Evolutionary conservation across 768 basidiomycete genomes (phyloP), one percentile per base, ranked within the genome.

Genomic region (Tricholoma sp.): DNA sequence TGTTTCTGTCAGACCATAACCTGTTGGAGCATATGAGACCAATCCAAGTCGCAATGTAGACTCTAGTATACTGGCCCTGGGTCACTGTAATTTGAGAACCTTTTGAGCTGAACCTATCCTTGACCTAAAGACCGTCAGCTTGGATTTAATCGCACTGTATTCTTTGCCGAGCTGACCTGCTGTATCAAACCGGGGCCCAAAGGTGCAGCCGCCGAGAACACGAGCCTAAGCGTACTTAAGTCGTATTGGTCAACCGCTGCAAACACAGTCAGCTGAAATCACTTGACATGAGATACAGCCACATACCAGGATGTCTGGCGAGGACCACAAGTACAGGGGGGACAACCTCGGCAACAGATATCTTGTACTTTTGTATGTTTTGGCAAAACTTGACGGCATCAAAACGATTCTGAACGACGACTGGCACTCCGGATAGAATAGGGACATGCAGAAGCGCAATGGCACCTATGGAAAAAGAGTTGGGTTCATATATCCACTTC

Each of bases 311-410:
- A 39, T 39, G 37, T 39, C 37, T 39, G 15, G 37, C 37, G 37
- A 39, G 37, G 37, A 39, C n/a, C 37, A 39, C 37, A 39, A 39
- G 37, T n/a, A 39, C 13, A n/a, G 37, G 37, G 6, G 37, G 37
- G n/a, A 39, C 37, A 39, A 39, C 37, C 12, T 6, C n/a, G 37
- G n/a, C 37, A n/a, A 39, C 6, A 39, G 37, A n/a, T 15, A 39
- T 39, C 12, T 39, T 39, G 37, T 39, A 39, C 37, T 0, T 15
- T 39, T 39, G 13, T 13, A 39, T 39, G n/a, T 39, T 39, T 39
- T 39, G 37, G 37, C 37, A 39, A 7, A 39, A 39, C 12, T 24
- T 54, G 32, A 63, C 52, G 57, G 60, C 59, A 13, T 54, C 63
- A 4, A 57, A 28, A 15, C 59, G 60, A 31, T 29, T 58, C 15